These are phyloP conservation scores for Emergomyces africanus DNA, from an alignment of 2,329 filamentous ascomycete species.

Conservation along the genomic window DNA sequence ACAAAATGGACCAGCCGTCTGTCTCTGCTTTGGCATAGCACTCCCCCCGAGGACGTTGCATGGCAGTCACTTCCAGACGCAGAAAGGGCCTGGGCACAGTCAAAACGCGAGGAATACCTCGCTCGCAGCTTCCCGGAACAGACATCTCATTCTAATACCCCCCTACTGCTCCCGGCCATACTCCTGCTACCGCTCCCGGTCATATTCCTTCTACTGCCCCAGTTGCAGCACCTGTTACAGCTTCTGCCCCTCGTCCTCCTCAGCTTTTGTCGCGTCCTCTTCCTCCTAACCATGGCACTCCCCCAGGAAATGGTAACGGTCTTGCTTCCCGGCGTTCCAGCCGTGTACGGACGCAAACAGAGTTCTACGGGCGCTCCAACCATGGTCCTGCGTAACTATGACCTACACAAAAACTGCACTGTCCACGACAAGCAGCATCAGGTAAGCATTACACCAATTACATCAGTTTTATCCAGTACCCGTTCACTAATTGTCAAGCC, in stretches of 20 bases:
- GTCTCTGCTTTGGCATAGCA: not conserved
- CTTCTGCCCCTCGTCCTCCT: too few relatives aligned
- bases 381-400: not conserved
- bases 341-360: not conserved
- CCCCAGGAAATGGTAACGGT: not conserved
- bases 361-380: not conserved
- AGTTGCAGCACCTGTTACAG: too few relatives aligned
- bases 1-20: not conserved
- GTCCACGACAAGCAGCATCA: not conserved
- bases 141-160: not conserved
- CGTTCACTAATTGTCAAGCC: not conserved
- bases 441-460: not conserved
- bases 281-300: too few relatives aligned
- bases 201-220: too few relatives aligned
- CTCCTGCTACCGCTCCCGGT: too few relatives aligned
- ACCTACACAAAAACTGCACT: not conserved
- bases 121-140: not conserved
- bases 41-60: not conserved
- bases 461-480: not conserved
- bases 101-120: not conserved
- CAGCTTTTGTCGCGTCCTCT: too few relatives aligned
- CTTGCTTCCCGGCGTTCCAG: not conserved
- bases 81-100: not conserved
- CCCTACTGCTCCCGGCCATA: too few relatives aligned
- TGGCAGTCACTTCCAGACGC: not conserved